Conservation (phyloP, 495 filamentous ascomycete species). For the Chlorociboria aeruginascens region DNA sequence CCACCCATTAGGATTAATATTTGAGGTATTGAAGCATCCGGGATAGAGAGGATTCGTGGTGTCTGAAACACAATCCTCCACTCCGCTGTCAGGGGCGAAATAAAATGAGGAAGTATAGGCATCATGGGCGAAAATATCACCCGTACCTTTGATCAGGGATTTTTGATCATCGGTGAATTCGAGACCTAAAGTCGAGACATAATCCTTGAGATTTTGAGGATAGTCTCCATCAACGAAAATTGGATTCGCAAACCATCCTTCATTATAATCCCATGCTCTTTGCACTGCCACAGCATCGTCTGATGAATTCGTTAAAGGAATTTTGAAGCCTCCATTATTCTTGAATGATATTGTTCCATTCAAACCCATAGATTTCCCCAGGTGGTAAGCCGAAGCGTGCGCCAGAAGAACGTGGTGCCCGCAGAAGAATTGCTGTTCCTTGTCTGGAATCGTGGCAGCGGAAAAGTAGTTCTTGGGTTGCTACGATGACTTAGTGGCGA, state of each 20-base stretch:
- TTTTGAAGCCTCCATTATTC: conserved; percentile 26
- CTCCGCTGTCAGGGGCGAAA: conserved; percentile 14
- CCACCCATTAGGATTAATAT: conserved; percentile 18
- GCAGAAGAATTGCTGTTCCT: conserved; percentile 22
- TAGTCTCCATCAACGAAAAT: conserved; percentile 26
- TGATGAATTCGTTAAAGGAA: conserved; percentile 15
- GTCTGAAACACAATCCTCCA: conserved; percentile 24
- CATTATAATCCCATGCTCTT: conserved; percentile 4
- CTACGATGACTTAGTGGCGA: not conserved
- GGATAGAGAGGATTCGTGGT: conserved; percentile 25
- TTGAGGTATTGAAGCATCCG: conserved; percentile 19
- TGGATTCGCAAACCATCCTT: conserved; percentile 4
- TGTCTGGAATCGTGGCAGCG: conserved; percentile 17
- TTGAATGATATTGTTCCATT: conserved; percentile 24
- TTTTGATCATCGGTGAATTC: conserved; percentile 25
- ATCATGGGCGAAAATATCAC: conserved; percentile 30
- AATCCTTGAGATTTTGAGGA: conserved; percentile 25
- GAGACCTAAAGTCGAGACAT: conserved; percentile 19
- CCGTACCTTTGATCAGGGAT: conserved; percentile 27
- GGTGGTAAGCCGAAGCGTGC: conserved; percentile 23
- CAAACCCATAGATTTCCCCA: conserved; percentile 20
- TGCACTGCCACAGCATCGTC: conserved; percentile 5
- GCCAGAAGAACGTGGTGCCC: conserved; percentile 24
- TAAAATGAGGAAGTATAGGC: conserved; percentile 19
- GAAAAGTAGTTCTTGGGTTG: conserved; percentile 24